Evolutionary conservation across 306 rosid species (phyloP), one percentile per base, ranked within the genome.

Genomic region (Nissolia schottii): DNA sequence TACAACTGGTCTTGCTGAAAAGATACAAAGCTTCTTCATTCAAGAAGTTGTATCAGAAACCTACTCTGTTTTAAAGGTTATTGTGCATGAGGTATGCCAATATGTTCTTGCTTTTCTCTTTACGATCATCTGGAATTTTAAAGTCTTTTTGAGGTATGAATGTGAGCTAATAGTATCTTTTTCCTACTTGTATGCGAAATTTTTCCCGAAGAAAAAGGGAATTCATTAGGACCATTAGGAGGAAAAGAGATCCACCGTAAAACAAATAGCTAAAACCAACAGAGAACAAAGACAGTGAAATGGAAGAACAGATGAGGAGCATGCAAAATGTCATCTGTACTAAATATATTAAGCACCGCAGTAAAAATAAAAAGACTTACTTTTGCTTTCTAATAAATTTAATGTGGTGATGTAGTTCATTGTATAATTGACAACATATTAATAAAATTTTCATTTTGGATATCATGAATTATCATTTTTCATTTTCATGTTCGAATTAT

Each of bases 1-100:
- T 81, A 75, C 85, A 34, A 67, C 92, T 40, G 99, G 99, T 77
- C 99, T 94, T 69, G 95, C 97, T 43, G 99, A 94, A 79, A 94
- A 94, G 90, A 88, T 94, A 80, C 99, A 94, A 74, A 94, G 99
- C 87, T 94, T 89, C 82, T 94, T 91, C 83, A 89, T 94, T 96
- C 97, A 94, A 87, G 99, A 91, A 88, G 97, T 94, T 84, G 84
- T 91, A 59, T 85, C 99, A 40, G 93, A 89, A 87, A 91, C 96
- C 29, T 91, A 91, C 76, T 80, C 80, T 63, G 84, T 88, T 74
- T 83, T 94, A 82, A 94, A 89, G 84, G 79, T 57, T 67, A 72
- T 84, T 71, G 87, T 87, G 81, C 86, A 83, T 70, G 96, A 94
- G 99, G 99, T 94, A 75, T 43, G 75, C 35, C 71, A 58, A 32